Conservation (phyloP, 2,329 filamentous ascomycete species). For the Bipolaris sorokiniana region DNA sequence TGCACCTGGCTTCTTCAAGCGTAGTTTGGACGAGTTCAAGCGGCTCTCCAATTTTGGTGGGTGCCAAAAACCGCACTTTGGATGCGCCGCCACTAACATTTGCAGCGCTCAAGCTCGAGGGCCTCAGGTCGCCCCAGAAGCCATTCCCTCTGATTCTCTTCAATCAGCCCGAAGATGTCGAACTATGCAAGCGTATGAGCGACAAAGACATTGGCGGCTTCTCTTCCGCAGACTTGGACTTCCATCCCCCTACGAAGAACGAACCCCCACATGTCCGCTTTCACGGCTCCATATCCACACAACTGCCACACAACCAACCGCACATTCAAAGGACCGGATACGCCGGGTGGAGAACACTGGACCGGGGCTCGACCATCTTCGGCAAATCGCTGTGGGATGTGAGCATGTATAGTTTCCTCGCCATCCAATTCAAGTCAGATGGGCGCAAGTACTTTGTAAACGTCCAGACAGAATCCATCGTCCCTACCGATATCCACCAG, state of each 20-base stretch:
- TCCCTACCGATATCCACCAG: constrained; percentile 95
- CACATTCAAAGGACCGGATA: constrained; percentile 81
- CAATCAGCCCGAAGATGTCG: constrained; percentile 53
- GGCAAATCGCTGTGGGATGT: constrained; percentile 87
- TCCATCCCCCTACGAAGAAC: constrained; percentile 55
- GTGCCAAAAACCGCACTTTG: constrained; percentile 29
- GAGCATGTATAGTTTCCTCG: constrained; percentile 86
- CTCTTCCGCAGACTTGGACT: constrained; percentile 76
- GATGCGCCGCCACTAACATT: constrained; percentile 38
- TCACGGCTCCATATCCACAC: constrained; percentile 84
- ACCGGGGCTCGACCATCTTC: constrained; percentile 79
- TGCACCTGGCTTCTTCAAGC: constrained; percentile 61
- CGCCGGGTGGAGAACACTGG: constrained; percentile 85
- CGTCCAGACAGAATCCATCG: constrained; percentile 90
- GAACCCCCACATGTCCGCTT: constrained; percentile 76
- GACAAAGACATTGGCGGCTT: constrained; percentile 87
- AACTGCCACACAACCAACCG: constrained; percentile 76
- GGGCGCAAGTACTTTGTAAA: constrained; percentile 94
- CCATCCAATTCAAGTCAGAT: constrained; percentile 86
- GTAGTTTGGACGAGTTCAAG: constrained; percentile 65
- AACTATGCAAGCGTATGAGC: constrained; percentile 75
- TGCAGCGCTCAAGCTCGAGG: constrained; percentile 72
- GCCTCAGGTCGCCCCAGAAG: constrained; percentile 67
- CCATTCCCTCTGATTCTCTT: constrained; percentile 72
- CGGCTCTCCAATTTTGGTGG: constrained; percentile 62